Percentiles rank a stretch among this genome's conserved stretches.
These are phyloP conservation scores for Phytophthora pluvialis DNA, from an alignment of 352 stramenopile genomes.

Conservation along the genomic window DNA sequence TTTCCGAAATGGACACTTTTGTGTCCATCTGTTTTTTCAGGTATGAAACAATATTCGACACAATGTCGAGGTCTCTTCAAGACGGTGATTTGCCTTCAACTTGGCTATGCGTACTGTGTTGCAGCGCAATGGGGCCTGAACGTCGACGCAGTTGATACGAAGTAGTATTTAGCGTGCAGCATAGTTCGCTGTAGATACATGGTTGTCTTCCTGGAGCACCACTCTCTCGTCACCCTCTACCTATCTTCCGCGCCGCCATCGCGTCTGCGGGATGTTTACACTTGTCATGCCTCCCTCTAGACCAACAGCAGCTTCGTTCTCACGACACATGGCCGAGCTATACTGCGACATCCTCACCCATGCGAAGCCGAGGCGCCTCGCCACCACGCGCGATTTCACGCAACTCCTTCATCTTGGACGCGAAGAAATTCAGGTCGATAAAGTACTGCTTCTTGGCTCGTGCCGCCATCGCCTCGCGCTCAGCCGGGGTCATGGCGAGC, in stretches of 20 bases:
- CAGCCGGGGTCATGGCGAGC: conserved; percentile 47
- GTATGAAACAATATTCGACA: not conserved
- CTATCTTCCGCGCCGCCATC: conserved; percentile 19
- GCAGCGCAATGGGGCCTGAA: not conserved
- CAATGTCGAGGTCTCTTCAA: too few relatives aligned
- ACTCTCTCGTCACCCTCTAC: conserved; percentile 15
- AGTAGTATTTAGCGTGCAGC: conserved; percentile 22
- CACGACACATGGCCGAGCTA: conserved; percentile 3
- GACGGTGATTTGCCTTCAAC: too few relatives aligned
- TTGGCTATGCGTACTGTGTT: too few relatives aligned
- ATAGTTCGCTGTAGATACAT: conserved; percentile 15
- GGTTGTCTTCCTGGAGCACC: conserved; percentile 1
- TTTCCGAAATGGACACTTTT: conserved; percentile 8
- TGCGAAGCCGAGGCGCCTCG: conserved; percentile 22
- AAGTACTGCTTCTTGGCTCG: conserved; percentile 63
- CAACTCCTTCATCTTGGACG: conserved; percentile 64
- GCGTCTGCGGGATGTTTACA: conserved; percentile 22
- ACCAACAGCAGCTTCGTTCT: not conserved
- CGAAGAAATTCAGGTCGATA: conserved; percentile 72
- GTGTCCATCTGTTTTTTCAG: not conserved
- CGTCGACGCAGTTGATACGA: conserved; percentile 4
- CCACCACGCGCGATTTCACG: conserved; percentile 32
- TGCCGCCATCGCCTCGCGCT: conserved; percentile 51
- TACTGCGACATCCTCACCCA: conserved; percentile 8
- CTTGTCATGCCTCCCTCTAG: not conserved